Evolutionary conservation across 306 rosid species (phyloP).

Genomic region (Geum urbanum): DNA sequence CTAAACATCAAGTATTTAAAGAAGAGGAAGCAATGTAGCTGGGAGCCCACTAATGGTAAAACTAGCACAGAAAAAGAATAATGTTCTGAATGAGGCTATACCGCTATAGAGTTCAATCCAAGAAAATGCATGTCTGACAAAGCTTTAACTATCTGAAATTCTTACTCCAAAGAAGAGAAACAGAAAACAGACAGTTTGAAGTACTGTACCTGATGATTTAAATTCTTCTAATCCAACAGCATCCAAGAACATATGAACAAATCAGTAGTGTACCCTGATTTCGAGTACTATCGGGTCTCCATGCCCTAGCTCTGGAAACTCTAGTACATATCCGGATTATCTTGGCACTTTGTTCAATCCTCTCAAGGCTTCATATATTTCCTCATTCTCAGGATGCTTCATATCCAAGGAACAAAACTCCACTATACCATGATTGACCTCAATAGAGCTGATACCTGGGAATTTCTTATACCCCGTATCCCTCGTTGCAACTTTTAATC

Average conservation of each 20-base stretch:
- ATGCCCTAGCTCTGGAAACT: conserved; percentile 24
- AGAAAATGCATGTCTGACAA: neutral
- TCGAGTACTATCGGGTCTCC: conserved; percentile 4
- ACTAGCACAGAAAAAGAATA: neutral
- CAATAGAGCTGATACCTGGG: conserved; percentile 47
- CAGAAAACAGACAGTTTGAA: neutral
- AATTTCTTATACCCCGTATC: conserved; percentile 51
- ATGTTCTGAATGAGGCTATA: neutral
- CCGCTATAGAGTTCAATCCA: neutral
- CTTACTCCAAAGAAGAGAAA: neutral
- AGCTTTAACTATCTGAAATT: neutral
- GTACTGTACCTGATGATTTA: neutral
- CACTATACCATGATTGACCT: conserved; percentile 29
- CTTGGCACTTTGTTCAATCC: conserved; percentile 32
- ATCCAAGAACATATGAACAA: neutral
- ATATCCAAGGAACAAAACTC: conserved; percentile 44
- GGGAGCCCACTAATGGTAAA: neutral
- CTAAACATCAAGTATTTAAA: neutral
- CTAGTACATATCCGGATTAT: conserved; percentile 29
- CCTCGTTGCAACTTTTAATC: conserved; percentile 60
- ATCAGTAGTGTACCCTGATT: neutral
- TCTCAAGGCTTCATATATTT: conserved; percentile 32
- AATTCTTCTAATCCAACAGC: neutral
- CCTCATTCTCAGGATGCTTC: conserved; percentile 33
- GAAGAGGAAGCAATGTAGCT: neutral